These are phyloP conservation scores for Entelexis sorbosivorans DNA, from an alignment of 1,139 yeast genomes.

Conservation along the genomic window DNA sequence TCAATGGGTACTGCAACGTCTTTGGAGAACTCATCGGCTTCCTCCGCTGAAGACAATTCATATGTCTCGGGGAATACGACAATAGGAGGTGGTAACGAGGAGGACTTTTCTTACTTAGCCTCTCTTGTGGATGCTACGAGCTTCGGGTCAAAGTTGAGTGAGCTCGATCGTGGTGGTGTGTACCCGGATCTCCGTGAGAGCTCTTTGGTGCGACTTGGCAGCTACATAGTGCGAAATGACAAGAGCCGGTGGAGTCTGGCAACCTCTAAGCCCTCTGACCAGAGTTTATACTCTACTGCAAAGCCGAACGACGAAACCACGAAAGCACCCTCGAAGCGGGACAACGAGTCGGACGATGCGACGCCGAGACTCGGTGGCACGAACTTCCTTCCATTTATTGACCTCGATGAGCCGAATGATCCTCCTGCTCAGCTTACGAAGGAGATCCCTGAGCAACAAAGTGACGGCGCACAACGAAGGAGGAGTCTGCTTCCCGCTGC, in stretches of 20 bases:
- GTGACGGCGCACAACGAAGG: not conserved
- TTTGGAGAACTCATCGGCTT: constrained; percentile 1
- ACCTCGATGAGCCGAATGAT: not conserved
- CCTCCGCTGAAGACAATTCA: constrained; percentile 3
- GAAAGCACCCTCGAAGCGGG: not conserved
- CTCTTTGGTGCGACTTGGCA: constrained; percentile 29
- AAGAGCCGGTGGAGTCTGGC: constrained; percentile 9
- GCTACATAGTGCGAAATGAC: constrained; percentile 25
- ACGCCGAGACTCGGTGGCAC: not conserved
- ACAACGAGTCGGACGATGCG: not conserved
- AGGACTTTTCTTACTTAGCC: constrained; percentile 30
- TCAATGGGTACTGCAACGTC: constrained; percentile 14
- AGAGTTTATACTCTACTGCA: not conserved
- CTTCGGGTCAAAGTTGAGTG: constrained; percentile 12
- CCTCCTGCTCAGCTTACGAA: not conserved
- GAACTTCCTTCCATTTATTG: not conserved
- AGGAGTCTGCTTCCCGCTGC: not conserved
- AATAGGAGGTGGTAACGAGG: constrained; percentile 16
- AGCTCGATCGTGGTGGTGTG: constrained; percentile 10
- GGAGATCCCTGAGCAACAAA: no score
- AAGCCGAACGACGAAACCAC: not conserved
- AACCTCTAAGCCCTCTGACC: constrained; percentile 1
- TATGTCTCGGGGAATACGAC: constrained; percentile 17
- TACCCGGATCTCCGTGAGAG: constrained; percentile 29
- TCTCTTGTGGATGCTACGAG: constrained; percentile 27